Evolutionary conservation across 2,329 filamentous ascomycete species (phyloP).

Genomic region (Sphaerulina vaccinii): DNA sequence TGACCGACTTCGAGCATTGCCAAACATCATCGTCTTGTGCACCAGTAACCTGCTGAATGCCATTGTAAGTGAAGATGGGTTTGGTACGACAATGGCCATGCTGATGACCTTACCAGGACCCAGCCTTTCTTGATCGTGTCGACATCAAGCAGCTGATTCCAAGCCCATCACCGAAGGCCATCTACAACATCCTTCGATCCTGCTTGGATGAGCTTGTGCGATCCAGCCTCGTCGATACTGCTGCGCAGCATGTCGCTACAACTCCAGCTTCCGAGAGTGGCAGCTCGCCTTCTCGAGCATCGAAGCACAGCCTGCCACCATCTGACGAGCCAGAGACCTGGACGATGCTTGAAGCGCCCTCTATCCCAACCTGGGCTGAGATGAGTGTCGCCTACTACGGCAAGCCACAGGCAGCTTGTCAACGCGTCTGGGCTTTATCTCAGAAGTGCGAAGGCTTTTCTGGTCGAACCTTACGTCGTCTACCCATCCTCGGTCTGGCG

Average conservation of each 20-base stretch:
- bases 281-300: background rate
- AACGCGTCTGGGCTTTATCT: slow-evolving; percentile 36
- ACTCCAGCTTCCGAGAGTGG: background rate
- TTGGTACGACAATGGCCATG: slow-evolving; percentile 11
- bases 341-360: slow-evolving; percentile 15
- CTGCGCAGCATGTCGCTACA: slow-evolving; percentile 3
- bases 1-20: slow-evolving; percentile 43
- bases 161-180: slow-evolving; percentile 40
- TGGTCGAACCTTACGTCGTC: slow-evolving; percentile 43
- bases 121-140: slow-evolving; percentile 31
- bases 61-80: slow-evolving; percentile 35
- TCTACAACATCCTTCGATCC: slow-evolving; percentile 51
- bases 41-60: slow-evolving; percentile 51
- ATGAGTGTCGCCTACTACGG: slow-evolving; percentile 28
- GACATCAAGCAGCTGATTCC: slow-evolving; percentile 49
- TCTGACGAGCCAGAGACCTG: slow-evolving; percentile 13
- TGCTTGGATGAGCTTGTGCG: slow-evolving; percentile 48
- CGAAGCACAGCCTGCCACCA: background rate
- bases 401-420: slow-evolving; percentile 29
- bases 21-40: slow-evolving; percentile 51
- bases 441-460: slow-evolving; percentile 41
- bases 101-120: slow-evolving; percentile 7
- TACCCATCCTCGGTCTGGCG: slow-evolving; percentile 45
- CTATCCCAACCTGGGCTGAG: slow-evolving; percentile 35
- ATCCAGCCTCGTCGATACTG: slow-evolving; percentile 38